Conservation (phyloP, 2,329 filamentous ascomycete species). For the Drechslerella stenobrocha region DNA sequence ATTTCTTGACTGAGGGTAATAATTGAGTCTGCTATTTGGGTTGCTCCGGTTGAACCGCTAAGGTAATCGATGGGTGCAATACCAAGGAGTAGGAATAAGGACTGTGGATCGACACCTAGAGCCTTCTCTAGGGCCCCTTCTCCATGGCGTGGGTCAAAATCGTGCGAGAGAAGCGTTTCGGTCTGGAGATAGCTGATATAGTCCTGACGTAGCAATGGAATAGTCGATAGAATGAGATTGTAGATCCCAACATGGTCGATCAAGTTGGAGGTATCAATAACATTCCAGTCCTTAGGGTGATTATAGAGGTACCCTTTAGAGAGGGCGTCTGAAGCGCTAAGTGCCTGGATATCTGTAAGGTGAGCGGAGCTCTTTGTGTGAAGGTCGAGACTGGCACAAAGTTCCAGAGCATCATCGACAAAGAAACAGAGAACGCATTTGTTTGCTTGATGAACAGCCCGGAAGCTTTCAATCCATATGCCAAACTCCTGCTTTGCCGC, state of each 20-base stretch:
- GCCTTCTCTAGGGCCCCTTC: conserved; percentile 55
- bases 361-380: neutral
- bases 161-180: conserved; percentile 57
- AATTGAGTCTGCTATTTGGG: conserved; percentile 52
- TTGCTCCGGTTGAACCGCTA: conserved; percentile 24
- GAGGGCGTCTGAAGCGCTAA: neutral
- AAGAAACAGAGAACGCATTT: conserved; percentile 15
- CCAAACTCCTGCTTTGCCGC: conserved; percentile 19
- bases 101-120: conserved; percentile 59
- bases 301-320: conserved; percentile 50
- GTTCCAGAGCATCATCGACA: conserved; percentile 31
- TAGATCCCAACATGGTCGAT: conserved; percentile 58
- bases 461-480: conserved; percentile 15
- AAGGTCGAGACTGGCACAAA: conserved; percentile 19
- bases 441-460: neutral
- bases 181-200: conserved; percentile 61
- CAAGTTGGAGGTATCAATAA: conserved; percentile 63
- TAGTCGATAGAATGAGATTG: conserved; percentile 59
- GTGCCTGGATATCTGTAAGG: neutral
- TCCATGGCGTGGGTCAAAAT: conserved; percentile 51
- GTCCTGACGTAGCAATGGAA: conserved; percentile 59
- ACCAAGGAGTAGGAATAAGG: conserved; percentile 61
- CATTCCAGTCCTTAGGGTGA: conserved; percentile 59
- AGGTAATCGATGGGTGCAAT: conserved; percentile 57
- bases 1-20: no score